These are phyloP conservation scores for Hyaloscypha finlandica DNA, from an alignment of 495 filamentous ascomycete genomes.

Conservation along the genomic window DNA sequence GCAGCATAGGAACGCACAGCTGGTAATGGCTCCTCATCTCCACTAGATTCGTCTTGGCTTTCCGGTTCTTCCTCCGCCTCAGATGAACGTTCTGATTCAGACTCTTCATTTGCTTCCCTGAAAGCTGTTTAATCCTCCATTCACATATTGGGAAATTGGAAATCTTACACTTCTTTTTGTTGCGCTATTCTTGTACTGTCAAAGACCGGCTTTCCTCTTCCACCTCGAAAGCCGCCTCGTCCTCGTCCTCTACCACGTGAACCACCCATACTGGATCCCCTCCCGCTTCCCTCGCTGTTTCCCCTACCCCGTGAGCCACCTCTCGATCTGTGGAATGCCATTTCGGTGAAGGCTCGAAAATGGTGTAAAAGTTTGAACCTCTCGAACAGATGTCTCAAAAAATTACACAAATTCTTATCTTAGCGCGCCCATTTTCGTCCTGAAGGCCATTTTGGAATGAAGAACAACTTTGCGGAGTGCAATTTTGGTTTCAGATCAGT, in stretches of 20 bases:
- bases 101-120: constrained; percentile 28
- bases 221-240: constrained; percentile 40
- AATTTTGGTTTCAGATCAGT: too few species aligned
- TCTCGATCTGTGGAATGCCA: constrained; percentile 32
- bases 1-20: constrained; percentile 59
- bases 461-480: too few species aligned
- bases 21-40: constrained; percentile 41
- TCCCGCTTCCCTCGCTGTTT: constrained; percentile 29
- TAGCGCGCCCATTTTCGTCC: constrained; percentile 15
- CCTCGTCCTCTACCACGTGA: constrained; percentile 37
- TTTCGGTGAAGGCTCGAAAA: constrained; percentile 6
- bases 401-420: constrained; percentile 22
- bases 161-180: constrained; percentile 39
- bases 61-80: constrained; percentile 50
- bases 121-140: constrained; percentile 11
- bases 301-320: constrained; percentile 33
- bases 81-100: constrained; percentile 32
- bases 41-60: constrained; percentile 38
- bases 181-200: constrained; percentile 39
- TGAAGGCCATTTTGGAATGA: background rate
- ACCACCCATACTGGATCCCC: constrained; percentile 29
- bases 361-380: background rate
- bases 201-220: constrained; percentile 40
- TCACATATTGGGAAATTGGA: background rate
- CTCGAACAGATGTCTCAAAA: constrained; percentile 13